Base-by-base conservation (phyloP, 2,329 filamentous ascomycete species). In the Aureobasidium sp. region DNA sequence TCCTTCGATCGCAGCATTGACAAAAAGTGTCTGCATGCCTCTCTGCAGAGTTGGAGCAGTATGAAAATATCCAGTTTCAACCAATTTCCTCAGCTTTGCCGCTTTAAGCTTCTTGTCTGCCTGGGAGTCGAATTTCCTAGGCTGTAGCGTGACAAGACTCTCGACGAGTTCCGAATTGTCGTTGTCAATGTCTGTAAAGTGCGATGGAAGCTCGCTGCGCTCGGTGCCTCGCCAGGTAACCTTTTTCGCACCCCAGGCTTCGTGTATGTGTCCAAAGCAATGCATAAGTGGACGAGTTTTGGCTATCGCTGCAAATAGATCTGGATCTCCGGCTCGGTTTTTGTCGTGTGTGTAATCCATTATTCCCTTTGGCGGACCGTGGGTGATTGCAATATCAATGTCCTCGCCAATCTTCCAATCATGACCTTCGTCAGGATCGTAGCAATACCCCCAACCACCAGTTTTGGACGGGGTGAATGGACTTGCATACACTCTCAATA, bases 191-290 rank as follows among this genome's bases (percentile, higher is more conserved):
- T 42, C 50, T 14, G 37, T 42, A 5, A 42, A 54, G 31, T 40
- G 50, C 3, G 35, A 27, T 17, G 50, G 50, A 11, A 2, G 2
- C 5, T 57, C 24, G 39, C 35, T 17, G 35, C 62, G 37, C 68
- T 63, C 33, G 63, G 64, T 9, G 64, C 62, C n/a, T 65, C 39
- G 72, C 85, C 84, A 88, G 1, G 73, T 72, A 0, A 83, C 77
- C 2, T 82, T 63, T 58, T 78, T 80, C 0, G 76, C 79, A 2
- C 85, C 85, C 81, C 83, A 87, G 0, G 75, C 78, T 65, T 83
- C 80, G 67, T 85, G 82, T n/a, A 84, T 79, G 64, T 85, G 82
- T 0, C 82, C 82, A 62, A 84, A 85, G 68, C 81, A 84, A 67
- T 83, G 80, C 4, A 85, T 64, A 7, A 69, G 68, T 1, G 82